Evolutionary conservation across 768 basidiomycete species (phyloP).

Genomic region (Coprinopsis strossmayeri): DNA sequence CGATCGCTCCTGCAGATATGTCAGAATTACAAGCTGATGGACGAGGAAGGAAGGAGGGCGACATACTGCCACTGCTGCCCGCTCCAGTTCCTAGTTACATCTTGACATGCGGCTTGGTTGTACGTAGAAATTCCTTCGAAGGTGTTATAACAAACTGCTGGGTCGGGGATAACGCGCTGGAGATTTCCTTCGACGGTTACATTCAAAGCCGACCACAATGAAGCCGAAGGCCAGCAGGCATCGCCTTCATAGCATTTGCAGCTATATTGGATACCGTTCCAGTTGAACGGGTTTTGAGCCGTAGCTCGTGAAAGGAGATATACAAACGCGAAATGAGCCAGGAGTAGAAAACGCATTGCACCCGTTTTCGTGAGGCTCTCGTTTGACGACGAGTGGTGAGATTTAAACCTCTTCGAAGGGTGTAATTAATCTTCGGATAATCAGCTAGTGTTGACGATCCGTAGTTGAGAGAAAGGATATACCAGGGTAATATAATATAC

Average conservation of each 20-base stretch:
- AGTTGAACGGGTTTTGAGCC: conserved; percentile 4
- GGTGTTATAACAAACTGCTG: conserved; percentile 10
- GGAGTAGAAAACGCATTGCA: neutral
- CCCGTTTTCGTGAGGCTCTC: neutral
- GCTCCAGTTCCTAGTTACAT: conserved; percentile 6
- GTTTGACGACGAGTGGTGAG: neutral
- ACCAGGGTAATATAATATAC: neutral
- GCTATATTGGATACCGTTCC: conserved; percentile 7
- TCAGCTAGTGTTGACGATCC: neutral
- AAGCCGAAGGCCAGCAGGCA: conserved; percentile 8
- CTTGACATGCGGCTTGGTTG: conserved; percentile 6
- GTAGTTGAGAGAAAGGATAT: neutral
- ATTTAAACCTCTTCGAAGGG: neutral
- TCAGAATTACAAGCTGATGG: neutral
- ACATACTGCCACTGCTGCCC: conserved; percentile 11
- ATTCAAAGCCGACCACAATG: conserved; percentile 12
- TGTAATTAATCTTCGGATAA: neutral
- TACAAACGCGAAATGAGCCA: neutral
- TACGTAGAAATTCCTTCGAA: conserved; percentile 10
- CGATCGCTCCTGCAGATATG: conserved; percentile 4
- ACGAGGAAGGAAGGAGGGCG: neutral
- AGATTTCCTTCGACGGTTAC: conserved; percentile 12
- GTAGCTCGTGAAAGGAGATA: neutral
- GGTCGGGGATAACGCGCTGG: conserved; percentile 8
- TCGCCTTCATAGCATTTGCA: conserved; percentile 12